phyloP scores from a whole-genome alignment of 2,329 filamentous ascomycete species.

The Ceratocystis papillata region DNA sequence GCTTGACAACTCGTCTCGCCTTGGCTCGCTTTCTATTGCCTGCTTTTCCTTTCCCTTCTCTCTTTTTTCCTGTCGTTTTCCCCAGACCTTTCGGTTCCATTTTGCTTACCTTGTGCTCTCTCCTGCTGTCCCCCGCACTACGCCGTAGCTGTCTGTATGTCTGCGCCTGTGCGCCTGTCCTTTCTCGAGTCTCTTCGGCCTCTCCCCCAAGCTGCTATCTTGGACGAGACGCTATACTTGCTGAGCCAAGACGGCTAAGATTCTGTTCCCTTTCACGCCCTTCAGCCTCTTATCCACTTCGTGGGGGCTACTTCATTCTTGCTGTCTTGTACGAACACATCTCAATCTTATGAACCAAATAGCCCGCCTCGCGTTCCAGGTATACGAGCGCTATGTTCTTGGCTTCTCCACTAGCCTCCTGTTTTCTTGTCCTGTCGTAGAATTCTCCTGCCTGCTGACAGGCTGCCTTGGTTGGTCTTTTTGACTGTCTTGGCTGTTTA shows the following conservation, averaged over 20 bases:
- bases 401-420: neutral
- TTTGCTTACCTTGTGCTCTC: neutral
- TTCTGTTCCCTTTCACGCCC: neutral
- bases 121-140: neutral
- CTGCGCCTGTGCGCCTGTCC: neutral
- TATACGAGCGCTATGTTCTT: neutral
- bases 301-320: neutral
- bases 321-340: neutral
- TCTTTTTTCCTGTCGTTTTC: neutral
- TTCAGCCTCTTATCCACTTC: neutral
- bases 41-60: neutral
- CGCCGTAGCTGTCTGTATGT: neutral
- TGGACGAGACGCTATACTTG: neutral
- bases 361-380: neutral
- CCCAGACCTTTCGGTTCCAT: neutral
- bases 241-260: neutral
- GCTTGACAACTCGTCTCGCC: neutral
- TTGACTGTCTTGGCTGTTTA: conserved; percentile 7
- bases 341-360: neutral
- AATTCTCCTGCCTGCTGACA: neutral
- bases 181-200: neutral
- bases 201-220: neutral
- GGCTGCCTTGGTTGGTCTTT: neutral
- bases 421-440: neutral
- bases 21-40: neutral